Conservation (phyloP, 345 rosid species). For the Populus euphratica region DNA sequence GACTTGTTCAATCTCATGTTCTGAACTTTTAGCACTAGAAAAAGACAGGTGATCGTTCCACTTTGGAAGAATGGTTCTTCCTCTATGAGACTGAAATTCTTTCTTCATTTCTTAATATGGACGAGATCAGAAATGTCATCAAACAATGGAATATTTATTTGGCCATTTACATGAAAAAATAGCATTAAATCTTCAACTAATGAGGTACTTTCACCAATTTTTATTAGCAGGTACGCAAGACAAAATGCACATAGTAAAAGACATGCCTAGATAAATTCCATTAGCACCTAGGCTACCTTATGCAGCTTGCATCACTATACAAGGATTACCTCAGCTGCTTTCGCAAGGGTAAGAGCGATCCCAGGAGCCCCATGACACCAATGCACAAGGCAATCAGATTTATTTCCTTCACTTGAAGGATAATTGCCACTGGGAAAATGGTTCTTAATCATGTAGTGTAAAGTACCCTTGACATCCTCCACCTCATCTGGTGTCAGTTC, state of each 20-base stretch:
- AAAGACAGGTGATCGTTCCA: background rate
- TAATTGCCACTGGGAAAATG: constrained; percentile 63
- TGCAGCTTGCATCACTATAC: background rate
- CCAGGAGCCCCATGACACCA: constrained; percentile 86
- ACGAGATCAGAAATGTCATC: background rate
- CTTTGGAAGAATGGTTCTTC: background rate
- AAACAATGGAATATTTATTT: background rate
- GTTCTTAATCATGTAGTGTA: constrained; percentile 52
- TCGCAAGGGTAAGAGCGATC: constrained; percentile 53
- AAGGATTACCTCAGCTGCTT: constrained; percentile 58
- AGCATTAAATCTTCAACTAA: background rate
- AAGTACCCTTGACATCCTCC: constrained; percentile 61
- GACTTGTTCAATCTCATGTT: background rate
- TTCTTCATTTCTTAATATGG: background rate
- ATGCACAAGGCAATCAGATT: constrained; percentile 47
- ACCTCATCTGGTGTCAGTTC: constrained; percentile 55
- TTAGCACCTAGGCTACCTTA: background rate
- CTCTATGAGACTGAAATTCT: background rate
- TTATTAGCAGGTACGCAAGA: background rate
- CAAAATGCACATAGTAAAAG: background rate
- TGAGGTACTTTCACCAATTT: background rate
- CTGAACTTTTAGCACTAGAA: background rate
- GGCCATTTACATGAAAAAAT: no score
- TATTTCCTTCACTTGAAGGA: constrained; percentile 51
- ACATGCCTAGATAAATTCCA: background rate